These are phyloP conservation scores for Rubia tinctorum DNA, from an alignment of 305 asterid genomes.

Conservation along the genomic window DNA sequence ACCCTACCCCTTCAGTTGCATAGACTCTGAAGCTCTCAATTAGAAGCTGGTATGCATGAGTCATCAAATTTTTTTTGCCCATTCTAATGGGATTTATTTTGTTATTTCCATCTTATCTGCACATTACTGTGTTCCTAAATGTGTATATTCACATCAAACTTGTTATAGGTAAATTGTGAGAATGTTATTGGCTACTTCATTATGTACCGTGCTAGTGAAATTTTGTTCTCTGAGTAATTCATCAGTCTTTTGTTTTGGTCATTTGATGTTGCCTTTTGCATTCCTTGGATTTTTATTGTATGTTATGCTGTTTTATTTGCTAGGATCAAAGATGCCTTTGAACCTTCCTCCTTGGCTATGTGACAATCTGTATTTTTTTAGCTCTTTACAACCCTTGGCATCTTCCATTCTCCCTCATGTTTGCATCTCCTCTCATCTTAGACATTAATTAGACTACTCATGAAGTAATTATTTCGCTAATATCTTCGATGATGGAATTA, in stretches of 20 bases:
- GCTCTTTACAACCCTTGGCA: not conserved
- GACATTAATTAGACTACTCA: not conserved
- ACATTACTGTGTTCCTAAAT: not conserved
- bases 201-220: not conserved
- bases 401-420: not conserved
- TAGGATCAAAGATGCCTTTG: not conserved
- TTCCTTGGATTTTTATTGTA: not conserved
- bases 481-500: not conserved
- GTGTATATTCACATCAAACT: slow-evolving; percentile 17
- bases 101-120: not conserved
- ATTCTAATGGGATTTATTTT: slow-evolving; percentile 9
- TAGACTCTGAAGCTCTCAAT: slow-evolving; percentile 9
- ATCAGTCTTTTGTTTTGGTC: not conserved
- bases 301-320: not conserved
- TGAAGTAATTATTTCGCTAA: not conserved
- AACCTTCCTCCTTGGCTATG: not conserved
- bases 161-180: slow-evolving; percentile 19
- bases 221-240: not conserved
- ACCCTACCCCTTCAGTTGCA: slow-evolving; percentile 28
- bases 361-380: not conserved
- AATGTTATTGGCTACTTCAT: not conserved
- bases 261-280: not conserved
- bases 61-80: not conserved
- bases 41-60: slow-evolving; percentile 14
- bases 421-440: not conserved